These are phyloP conservation scores for Syncephalastrum sp. DNA, from an alignment of 371 early-diverging fungal species.

Conservation along the genomic window DNA sequence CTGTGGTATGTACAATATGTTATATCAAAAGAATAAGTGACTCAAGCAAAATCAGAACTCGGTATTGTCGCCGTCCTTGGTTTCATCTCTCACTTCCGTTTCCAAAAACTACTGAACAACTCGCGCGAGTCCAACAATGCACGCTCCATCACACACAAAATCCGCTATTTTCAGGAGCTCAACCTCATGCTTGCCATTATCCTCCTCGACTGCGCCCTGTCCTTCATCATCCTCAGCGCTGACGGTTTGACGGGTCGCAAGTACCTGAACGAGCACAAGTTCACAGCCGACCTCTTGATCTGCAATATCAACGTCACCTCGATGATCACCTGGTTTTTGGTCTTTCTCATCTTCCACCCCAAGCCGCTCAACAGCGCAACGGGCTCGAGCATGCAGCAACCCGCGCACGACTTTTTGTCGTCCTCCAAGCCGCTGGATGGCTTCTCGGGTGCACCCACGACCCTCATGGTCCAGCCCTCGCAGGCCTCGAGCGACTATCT, in stretches of 20 bases:
- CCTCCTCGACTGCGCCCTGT: conserved; percentile 26
- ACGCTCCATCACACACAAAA: conserved; percentile 31
- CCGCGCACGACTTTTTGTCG: conserved; percentile 21
- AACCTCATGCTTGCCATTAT: conserved; percentile 37
- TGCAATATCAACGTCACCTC: conserved; percentile 33
- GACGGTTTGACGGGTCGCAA: conserved; percentile 39
- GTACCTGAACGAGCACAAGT: conserved; percentile 33
- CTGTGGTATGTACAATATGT: conserved; percentile 20
- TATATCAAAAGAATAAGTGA: not conserved
- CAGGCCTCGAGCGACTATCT: conserved; percentile 26
- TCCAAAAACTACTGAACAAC: conserved; percentile 30
- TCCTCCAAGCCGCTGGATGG: conserved; percentile 13
- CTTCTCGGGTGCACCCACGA: conserved; percentile 9
- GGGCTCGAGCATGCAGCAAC: conserved; percentile 14
- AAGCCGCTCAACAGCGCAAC: conserved; percentile 12
- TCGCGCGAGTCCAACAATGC: conserved; percentile 26
- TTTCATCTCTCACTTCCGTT: conserved; percentile 44
- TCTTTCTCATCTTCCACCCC: conserved; percentile 32
- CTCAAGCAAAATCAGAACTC: conserved; percentile 20
- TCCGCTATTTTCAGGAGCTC: conserved; percentile 47
- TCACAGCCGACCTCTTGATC: conserved; percentile 44
- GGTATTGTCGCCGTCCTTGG: conserved; percentile 39
- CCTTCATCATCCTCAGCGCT: conserved; percentile 38
- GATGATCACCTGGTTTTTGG: conserved; percentile 31
- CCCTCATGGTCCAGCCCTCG: conserved; percentile 16